Evolutionary conservation across 164 flowering plant genomes (phyloP), one percentile per base, ranked within the genome.

Genomic region (Nelumbo lutea): DNA sequence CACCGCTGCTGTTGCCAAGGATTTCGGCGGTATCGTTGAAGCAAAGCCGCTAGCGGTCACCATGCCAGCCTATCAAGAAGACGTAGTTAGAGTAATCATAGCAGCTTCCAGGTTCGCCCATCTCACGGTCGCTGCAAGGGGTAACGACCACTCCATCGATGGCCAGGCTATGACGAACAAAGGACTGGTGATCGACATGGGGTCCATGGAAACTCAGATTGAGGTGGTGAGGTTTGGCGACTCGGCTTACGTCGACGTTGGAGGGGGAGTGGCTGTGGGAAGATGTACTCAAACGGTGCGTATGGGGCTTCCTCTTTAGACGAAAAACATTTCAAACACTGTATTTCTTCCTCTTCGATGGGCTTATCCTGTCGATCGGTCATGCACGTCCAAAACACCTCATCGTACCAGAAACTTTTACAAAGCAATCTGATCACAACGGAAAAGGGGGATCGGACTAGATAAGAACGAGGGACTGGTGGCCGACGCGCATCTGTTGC

Each of bases 141-240:
- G 98, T 3, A 91, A 88, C 75, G 97, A 93, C 58, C 98, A 94
- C 83, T 91, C 97, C 0, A 89, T 88, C 78, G 79, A 90, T 85
- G 98, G 98, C 55, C 98, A 94, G 76, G 90, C 97, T 15, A 83
- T 84, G 90, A 81, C 95, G 45, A 81, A 84, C 11, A 59, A 78
- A 0, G 98, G 98, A 0, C 70, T 94, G 46, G 95, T 94, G 52
- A 27, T 91, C 8, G 93, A 91, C 70, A 94, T 90, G 97, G 67
- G 86, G 3, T 65, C 87, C 43, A 67, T 79, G 75, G 80, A 61
- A 6, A 68, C 57, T 65, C 53, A 27, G 70, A 59, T 13, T 9
- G 7, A 72, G 55, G 50, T 80, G 1, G 55, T 61, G 6, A 42
- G 38, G 38, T 42, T 38, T n/a, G 69, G 68, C 9, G 79, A 75